A percentile compares a stretch with the other conserved stretches of the same genome.
Evolutionary conservation across 352 stramenopile genomes (phyloP).

Genomic region (Pythium brassicae): DNA sequence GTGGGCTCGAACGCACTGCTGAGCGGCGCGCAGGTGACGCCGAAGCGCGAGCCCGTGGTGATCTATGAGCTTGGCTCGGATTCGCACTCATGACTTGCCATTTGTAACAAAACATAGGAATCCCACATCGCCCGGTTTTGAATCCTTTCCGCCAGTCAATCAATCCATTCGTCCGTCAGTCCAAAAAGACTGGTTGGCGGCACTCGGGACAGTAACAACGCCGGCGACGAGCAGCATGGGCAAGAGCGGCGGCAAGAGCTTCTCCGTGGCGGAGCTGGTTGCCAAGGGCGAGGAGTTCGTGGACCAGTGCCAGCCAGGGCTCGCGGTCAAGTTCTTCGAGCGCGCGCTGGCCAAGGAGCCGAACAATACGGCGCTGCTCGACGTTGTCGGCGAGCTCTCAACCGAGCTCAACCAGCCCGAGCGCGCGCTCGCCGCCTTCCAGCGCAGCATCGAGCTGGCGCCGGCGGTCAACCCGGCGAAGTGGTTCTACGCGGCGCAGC

Average conservation of each 20-base stretch:
- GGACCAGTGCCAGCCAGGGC: slow-evolving; percentile 80
- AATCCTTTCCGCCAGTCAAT: slow-evolving; percentile 5
- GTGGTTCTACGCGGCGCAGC: slow-evolving; percentile 83
- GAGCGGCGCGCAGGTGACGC: slow-evolving; percentile 1
- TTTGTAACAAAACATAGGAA: neutral
- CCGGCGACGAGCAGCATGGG: slow-evolving; percentile 20
- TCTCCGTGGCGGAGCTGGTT: slow-evolving; percentile 66
- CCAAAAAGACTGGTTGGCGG: too few species aligned
- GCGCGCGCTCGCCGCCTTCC: slow-evolving; percentile 65
- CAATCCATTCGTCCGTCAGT: neutral
- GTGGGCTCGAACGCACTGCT: neutral
- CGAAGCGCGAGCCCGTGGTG: slow-evolving; percentile 5
- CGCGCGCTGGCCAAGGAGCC: slow-evolving; percentile 70
- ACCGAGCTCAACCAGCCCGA: slow-evolving; percentile 82
- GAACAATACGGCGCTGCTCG: slow-evolving; percentile 60
- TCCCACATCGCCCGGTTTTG: neutral
- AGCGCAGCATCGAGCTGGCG: slow-evolving; percentile 60
- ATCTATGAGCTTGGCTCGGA: slow-evolving; percentile 5
- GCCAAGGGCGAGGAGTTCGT: slow-evolving; percentile 81
- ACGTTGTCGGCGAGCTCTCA: slow-evolving; percentile 74
- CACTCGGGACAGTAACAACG: slow-evolving; percentile 1
- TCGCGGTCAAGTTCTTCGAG: slow-evolving; percentile 84
- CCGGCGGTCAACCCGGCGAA: slow-evolving; percentile 75
- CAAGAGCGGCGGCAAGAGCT: slow-evolving; percentile 30
- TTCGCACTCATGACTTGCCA: neutral